Conservation (phyloP, 106 monocot genomes). For the Posidonia australis region DNA sequence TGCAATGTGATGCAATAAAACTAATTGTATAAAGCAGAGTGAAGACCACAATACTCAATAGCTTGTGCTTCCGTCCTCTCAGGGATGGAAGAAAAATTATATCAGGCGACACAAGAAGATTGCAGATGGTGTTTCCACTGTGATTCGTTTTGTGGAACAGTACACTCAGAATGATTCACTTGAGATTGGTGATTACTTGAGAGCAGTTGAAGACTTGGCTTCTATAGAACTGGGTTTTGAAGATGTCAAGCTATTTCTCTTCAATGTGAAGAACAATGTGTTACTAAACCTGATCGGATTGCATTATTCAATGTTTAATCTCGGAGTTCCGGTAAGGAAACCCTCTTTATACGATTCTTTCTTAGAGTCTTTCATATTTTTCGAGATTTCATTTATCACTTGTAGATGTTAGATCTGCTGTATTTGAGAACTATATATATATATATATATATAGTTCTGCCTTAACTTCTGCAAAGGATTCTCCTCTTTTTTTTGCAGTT, state of each 20-base stretch:
- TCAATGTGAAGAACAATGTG: conserved; percentile 33
- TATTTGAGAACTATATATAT: no score
- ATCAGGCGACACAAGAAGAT: conserved; percentile 33
- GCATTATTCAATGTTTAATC: conserved; percentile 44
- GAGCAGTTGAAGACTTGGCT: conserved; percentile 37
- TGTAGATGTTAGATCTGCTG: no score
- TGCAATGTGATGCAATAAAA: no score
- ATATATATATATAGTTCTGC: no score
- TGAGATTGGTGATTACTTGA: conserved; percentile 58
- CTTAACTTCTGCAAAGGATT: no score
- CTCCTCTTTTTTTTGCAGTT: no score
- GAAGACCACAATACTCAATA: no score
- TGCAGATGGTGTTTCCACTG: conserved; percentile 17
- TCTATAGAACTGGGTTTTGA: conserved; percentile 36
- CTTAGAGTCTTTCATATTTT: no score
- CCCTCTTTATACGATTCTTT: neutral
- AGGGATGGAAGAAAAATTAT: conserved; percentile 40
- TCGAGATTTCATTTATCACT: neutral
- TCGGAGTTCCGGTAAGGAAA: conserved; percentile 44
- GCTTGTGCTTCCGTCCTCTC: no score
- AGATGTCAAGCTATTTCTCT: conserved; percentile 54
- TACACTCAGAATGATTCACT: conserved; percentile 45
- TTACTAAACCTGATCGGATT: conserved; percentile 62
- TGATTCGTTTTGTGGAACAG: conserved; percentile 37
- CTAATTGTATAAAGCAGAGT: no score